Percentiles rank a stretch among this genome's conserved stretches.
These are phyloP conservation scores for Hemisphaericaspora subhashii DNA, from an alignment of 1,139 yeast species.

Conservation along the genomic window DNA sequence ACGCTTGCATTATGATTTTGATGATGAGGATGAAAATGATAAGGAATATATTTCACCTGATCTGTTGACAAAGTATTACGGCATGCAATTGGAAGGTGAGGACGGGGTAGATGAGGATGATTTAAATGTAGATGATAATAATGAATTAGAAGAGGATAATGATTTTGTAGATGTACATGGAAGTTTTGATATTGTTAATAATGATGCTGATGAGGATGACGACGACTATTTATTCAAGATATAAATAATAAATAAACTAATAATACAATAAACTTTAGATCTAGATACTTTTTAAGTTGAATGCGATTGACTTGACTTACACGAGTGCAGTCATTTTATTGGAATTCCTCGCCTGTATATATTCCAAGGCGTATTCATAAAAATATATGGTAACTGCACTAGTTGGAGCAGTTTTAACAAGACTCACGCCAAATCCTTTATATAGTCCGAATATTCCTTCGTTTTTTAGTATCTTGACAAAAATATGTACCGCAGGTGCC, in stretches of 20 bases:
- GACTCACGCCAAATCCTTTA: slow-evolving; percentile 67
- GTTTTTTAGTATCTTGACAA: slow-evolving; percentile 35
- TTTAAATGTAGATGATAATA: slow-evolving; percentile 18
- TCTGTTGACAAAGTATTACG: slow-evolving; percentile 37
- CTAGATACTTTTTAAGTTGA: too few species aligned
- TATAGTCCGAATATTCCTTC: slow-evolving; percentile 74
- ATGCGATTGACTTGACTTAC: too few species aligned
- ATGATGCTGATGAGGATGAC: slow-evolving; percentile 18
- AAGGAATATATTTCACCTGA: slow-evolving; percentile 46
- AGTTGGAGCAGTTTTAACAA: slow-evolving; percentile 79
- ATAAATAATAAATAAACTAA: slow-evolving; percentile 2
- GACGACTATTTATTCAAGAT: slow-evolving; percentile 37
- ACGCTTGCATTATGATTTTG: slow-evolving; percentile 16
- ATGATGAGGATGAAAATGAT: slow-evolving; percentile 28
- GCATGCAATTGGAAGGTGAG: slow-evolving; percentile 21
- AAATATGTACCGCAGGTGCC: slow-evolving; percentile 19
- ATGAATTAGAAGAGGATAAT: slow-evolving; percentile 24
- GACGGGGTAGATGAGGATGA: slow-evolving; percentile 22
- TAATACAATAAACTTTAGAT: background rate
- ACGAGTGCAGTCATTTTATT: too few species aligned
- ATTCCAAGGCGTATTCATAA: slow-evolving; percentile 50
- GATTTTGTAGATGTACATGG: slow-evolving; percentile 30
- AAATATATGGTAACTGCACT: slow-evolving; percentile 76
- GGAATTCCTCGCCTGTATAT: slow-evolving; percentile 4
- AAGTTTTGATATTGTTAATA: slow-evolving; percentile 15